A percentile compares a stretch with the other conserved stretches of the same genome.
phyloP scores from a whole-genome alignment of 2,329 filamentous ascomycete species.

The Aspergillus awamori region DNA sequence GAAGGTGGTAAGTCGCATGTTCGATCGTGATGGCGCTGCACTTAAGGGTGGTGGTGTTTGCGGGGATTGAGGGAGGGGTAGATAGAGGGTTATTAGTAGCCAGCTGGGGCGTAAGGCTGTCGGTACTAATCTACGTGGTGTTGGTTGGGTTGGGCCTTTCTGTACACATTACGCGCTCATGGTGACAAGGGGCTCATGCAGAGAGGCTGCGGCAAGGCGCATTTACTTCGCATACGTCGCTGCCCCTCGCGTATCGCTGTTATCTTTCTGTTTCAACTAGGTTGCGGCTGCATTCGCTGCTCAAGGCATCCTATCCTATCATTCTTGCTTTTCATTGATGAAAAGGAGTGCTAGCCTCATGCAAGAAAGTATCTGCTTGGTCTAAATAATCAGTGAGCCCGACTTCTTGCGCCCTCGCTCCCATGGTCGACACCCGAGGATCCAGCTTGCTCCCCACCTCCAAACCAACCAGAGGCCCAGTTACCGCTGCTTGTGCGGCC shows the following conservation, averaged over 20 bases:
- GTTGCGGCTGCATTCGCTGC: not conserved
- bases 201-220: not conserved
- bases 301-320: not conserved
- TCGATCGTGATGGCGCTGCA: not conserved
- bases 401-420: not conserved
- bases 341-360: not conserved
- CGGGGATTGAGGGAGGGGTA: not conserved
- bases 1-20: not conserved
- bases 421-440: slow-evolving; percentile 30
- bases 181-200: not conserved
- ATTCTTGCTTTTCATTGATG: not conserved
- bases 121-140: not conserved
- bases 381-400: not conserved
- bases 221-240: not conserved
- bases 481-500: slow-evolving; percentile 26
- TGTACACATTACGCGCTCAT: not conserved
- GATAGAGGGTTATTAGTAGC: not conserved
- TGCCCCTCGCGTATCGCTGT: not conserved
- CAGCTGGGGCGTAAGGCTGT: not conserved
- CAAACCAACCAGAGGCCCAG: slow-evolving; percentile 39
- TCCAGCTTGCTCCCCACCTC: slow-evolving; percentile 28
- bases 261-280: not conserved
- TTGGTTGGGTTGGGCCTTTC: not conserved
- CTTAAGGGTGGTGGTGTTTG: too few species aligned
- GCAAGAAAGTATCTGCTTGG: slow-evolving; percentile 2